Evolutionary conservation across 2,329 filamentous ascomycete species (phyloP), one percentile per base, ranked within the genome.

Genomic region (Coniochaeta sp.): DNA sequence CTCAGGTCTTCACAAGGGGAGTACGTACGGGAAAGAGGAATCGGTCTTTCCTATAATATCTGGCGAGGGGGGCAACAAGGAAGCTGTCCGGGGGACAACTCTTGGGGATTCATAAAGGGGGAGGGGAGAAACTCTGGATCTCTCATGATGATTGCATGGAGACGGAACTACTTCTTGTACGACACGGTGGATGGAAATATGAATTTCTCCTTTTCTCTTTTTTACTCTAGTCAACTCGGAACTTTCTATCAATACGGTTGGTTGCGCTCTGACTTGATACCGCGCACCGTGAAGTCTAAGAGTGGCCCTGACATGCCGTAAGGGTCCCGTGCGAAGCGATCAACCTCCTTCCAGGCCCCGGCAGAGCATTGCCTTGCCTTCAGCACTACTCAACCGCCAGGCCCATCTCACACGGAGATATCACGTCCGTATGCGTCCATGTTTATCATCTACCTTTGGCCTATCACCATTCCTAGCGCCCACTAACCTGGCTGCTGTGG

Each of bases 141-240:
- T 48, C 45, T 48, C 38, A 48, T 31, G 45, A 48, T 31, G 45
- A n/a, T n/a, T 26, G 16, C 8, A 42, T 42, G 38, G 45, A 48
- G 45, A 48, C 45, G 45, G 26, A 31, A n/a, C n/a, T n/a, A n/a
- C 45, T 48, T 48, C 45, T 48, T 48, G 45, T 48, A 48, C 24
- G 45, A 31, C 45, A 42, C 45, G 28, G 28, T 48, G 45, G 26
- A 48, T 48, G 45, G 45, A 31, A 48, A 48, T 48, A 48, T 48
- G 45, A 48, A 31, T 28, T 31, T 22, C 30, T 26, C 45, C 31
- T 51, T 51, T 48, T n/a, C 30, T 20, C 26, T 45, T 50, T 45
- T 35, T 14, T 33, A 18, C 26, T 24, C n/a, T n/a, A n/a, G 22
- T 14, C 22, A n/a, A 42, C 38, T 42, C 38, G 38, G 38, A 38